Percentiles rank a stretch among this genome's conserved stretches.
Evolutionary conservation across 805 yeast species (phyloP).

Genomic region (Lachancea meyersii): DNA sequence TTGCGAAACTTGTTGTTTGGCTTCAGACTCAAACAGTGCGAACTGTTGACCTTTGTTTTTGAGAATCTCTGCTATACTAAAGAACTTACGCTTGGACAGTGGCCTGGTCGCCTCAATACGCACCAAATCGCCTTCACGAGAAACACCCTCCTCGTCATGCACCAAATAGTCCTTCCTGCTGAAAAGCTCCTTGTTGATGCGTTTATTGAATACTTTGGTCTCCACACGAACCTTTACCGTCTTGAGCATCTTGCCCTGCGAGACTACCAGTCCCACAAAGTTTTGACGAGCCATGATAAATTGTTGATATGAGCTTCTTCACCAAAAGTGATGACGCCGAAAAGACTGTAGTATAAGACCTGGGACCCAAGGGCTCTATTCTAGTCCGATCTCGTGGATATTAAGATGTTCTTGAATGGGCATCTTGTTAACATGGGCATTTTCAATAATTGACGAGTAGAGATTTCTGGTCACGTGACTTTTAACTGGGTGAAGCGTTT

Average conservation of each 20-base stretch:
- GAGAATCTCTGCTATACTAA: constrained; percentile 89
- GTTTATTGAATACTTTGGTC: constrained; percentile 63
- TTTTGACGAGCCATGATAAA: constrained; percentile 75
- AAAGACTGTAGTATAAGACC: not conserved
- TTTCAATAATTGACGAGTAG: no score
- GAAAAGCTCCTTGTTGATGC: constrained; percentile 67
- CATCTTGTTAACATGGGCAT: no score
- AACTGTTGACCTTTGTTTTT: constrained; percentile 87
- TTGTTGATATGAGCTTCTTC: not conserved
- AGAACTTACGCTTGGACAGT: constrained; percentile 69
- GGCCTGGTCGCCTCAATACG: constrained; percentile 89
- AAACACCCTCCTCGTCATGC: constrained; percentile 87
- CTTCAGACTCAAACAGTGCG: constrained; percentile 68
- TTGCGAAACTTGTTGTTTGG: constrained; percentile 55
- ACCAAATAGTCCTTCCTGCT: constrained; percentile 80
- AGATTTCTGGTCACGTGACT: no score
- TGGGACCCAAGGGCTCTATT: no score
- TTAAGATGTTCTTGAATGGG: no score
- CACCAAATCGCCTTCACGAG: constrained; percentile 93
- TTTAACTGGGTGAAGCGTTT: no score
- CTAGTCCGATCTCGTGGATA: no score
- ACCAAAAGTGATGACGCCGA: not conserved
- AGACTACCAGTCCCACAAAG: constrained; percentile 85
- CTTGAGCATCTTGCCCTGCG: constrained; percentile 94
- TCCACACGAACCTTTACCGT: constrained; percentile 91